Evolutionary conservation across 495 filamentous ascomycete species (phyloP).

Genomic region (Tuber magnatum): DNA sequence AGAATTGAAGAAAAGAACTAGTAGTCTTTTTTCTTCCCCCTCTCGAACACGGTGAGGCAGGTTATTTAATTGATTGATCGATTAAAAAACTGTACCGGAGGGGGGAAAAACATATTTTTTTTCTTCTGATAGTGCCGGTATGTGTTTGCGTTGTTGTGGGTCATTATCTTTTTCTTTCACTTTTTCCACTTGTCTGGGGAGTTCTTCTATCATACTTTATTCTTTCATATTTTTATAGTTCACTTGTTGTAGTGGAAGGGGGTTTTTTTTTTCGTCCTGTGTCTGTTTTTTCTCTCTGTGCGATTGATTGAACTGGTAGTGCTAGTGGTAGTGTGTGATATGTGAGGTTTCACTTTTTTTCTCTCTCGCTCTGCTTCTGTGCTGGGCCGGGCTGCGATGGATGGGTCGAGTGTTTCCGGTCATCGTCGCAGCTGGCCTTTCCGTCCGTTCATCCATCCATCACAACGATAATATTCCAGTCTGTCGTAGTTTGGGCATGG

Average conservation of each 20-base stretch:
- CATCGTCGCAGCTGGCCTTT: neutral
- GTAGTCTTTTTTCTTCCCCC: neutral
- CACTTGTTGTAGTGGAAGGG: neutral
- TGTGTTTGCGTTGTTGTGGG: conserved; percentile 6
- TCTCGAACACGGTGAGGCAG: neutral
- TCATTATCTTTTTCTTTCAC: conserved; percentile 13
- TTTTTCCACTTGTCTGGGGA: conserved; percentile 13
- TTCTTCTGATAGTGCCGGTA: neutral
- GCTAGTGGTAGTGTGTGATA: neutral
- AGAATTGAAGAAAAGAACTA: neutral
- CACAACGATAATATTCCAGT: neutral
- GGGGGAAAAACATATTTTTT: too few relatives aligned
- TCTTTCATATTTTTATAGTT: conserved; percentile 9
- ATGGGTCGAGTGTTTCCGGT: neutral
- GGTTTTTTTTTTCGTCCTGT: neutral
- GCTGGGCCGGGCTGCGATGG: neutral
- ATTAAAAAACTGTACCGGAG: neutral
- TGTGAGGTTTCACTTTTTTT: neutral
- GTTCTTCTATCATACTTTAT: conserved; percentile 5
- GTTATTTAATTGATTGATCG: neutral
- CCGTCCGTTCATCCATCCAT: neutral
- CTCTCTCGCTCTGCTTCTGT: neutral
- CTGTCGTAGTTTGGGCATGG: neutral
- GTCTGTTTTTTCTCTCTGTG: neutral
- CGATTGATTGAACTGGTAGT: neutral